Conservation (phyloP, 768 basidiomycete species). For the Clitopilus hobsonii region DNA sequence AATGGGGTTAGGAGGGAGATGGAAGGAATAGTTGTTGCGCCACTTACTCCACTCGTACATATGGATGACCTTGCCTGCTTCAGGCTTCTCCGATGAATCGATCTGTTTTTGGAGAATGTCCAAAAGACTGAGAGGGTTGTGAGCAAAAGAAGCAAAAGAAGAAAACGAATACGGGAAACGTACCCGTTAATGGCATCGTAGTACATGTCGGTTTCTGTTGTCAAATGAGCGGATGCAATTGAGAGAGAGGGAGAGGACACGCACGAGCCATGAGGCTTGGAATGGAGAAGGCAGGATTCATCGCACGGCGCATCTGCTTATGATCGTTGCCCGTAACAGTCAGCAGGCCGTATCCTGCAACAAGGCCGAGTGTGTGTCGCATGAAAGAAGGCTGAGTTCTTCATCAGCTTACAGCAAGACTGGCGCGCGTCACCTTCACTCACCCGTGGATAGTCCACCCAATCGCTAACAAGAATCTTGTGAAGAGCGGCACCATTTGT, state of each 20-base stretch:
- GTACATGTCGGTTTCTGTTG: slow-evolving; percentile 43
- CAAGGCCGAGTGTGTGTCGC: slow-evolving; percentile 35
- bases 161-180: slow-evolving; percentile 2
- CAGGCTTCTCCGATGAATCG: slow-evolving; percentile 14
- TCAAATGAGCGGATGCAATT: not conserved
- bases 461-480: slow-evolving; percentile 36
- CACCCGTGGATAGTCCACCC: slow-evolving; percentile 42
- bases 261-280: slow-evolving; percentile 33
- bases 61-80: slow-evolving; percentile 23
- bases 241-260: slow-evolving; percentile 5
- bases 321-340: slow-evolving; percentile 48
- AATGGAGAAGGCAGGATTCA: slow-evolving; percentile 50
- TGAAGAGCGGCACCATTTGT: slow-evolving; percentile 38
- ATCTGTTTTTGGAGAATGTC: slow-evolving; percentile 30
- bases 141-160: not conserved
- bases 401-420: not conserved
- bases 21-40: not conserved
- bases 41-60: slow-evolving; percentile 48
- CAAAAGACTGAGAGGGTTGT: slow-evolving; percentile 23
- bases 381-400: slow-evolving; percentile 34
- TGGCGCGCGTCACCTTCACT: slow-evolving; percentile 2
- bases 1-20: not conserved
- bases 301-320: slow-evolving; percentile 43
- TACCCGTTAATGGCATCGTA: slow-evolving; percentile 42
- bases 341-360: slow-evolving; percentile 41